phyloP scores from a whole-genome alignment of 495 filamentous ascomycete genomes.

The Penicillium arizonense region DNA sequence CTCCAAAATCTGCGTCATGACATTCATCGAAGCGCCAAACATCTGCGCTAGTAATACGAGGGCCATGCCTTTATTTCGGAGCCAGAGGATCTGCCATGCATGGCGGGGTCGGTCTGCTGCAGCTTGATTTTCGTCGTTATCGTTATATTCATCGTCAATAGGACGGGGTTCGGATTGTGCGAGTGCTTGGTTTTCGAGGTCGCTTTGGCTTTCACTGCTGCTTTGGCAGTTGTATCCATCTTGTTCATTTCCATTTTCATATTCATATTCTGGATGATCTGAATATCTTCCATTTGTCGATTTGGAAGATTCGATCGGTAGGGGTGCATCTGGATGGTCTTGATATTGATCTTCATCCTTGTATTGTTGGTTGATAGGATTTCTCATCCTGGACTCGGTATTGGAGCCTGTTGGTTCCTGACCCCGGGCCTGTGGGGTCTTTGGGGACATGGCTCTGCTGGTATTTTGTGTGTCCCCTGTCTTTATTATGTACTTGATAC shows the following conservation, averaged over 20 bases:
- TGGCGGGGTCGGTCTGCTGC: conserved; percentile 15
- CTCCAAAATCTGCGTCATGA: conserved; percentile 76
- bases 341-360: background rate
- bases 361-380: background rate
- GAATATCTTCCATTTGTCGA: too few relatives aligned
- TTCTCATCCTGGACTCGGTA: conserved; percentile 4
- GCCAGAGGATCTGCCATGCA: conserved; percentile 41
- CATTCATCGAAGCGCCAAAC: conserved; percentile 87
- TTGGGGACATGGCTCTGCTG: background rate
- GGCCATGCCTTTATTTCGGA: conserved; percentile 68
- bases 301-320: conserved; percentile 5
- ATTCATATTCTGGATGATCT: background rate
- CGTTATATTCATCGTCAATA: conserved; percentile 13
- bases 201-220: background rate
- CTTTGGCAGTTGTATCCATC: background rate
- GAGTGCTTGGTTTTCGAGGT: conserved; percentile 13
- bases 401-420: conserved; percentile 7
- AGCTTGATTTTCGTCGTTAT: background rate
- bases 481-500: too few relatives aligned
- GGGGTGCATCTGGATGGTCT: conserved; percentile 26
- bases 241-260: background rate
- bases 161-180: conserved; percentile 21
- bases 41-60: conserved; percentile 75
- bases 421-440: background rate
- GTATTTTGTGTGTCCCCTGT: background rate